Conservation (phyloP, 768 basidiomycete genomes). For the Lactarius vividus region DNA sequence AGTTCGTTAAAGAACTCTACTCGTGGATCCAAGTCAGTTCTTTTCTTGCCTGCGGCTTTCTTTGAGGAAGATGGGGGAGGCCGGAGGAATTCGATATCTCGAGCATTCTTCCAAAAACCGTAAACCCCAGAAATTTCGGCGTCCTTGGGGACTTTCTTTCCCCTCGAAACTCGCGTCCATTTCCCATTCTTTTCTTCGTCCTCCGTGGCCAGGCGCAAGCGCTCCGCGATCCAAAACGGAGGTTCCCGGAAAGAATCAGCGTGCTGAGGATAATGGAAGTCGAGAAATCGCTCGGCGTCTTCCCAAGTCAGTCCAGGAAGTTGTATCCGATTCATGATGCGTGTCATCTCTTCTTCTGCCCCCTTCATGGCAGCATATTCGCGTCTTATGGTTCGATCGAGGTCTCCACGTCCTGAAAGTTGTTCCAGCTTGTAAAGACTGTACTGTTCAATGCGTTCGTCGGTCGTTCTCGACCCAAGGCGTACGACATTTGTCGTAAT, state of each 20-base stretch:
- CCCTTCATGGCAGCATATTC: conserved; percentile 43
- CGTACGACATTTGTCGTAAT: conserved; percentile 68
- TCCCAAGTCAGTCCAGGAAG: conserved; percentile 18
- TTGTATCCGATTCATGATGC: conserved; percentile 41
- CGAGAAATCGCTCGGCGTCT: conserved; percentile 44
- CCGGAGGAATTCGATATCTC: conserved; percentile 25
- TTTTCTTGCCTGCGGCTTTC: too few relatives aligned
- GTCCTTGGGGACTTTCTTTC: conserved; percentile 12
- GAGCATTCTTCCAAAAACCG: conserved; percentile 23
- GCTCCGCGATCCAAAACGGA: conserved; percentile 34
- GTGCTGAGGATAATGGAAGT: conserved; percentile 48
- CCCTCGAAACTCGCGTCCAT: conserved; percentile 10
- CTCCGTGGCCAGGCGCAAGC: background rate
- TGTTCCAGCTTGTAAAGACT: conserved; percentile 59
- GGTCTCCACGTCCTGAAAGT: conserved; percentile 41
- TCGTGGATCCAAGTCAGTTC: conserved; percentile 11
- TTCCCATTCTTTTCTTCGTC: conserved; percentile 24
- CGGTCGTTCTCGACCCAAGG: conserved; percentile 60
- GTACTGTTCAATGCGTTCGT: conserved; percentile 57
- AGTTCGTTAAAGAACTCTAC: conserved; percentile 39
- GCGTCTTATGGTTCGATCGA: conserved; percentile 37
- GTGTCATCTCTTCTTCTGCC: conserved; percentile 45
- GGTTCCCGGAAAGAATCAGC: conserved; percentile 41
- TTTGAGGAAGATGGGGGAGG: background rate
- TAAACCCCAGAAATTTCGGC: conserved; percentile 15